Percentiles rank a stretch among this genome's conserved stretches.
Conservation (phyloP, 169 alveolate species). For the Plasmodium gonderi region DNA sequence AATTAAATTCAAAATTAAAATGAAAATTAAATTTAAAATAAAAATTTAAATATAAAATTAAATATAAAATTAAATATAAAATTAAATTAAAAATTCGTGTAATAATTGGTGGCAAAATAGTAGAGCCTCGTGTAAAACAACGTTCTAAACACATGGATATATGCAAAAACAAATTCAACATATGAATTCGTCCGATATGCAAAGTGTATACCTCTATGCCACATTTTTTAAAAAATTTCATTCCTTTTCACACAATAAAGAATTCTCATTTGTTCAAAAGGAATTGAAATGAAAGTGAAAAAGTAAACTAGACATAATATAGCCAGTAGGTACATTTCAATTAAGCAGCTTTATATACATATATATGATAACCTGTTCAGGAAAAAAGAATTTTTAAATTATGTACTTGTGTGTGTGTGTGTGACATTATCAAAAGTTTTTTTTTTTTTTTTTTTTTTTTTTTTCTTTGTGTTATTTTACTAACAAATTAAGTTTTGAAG, state of each 20-base stretch:
- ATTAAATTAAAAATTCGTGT: no score
- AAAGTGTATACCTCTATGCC: conserved; percentile 64
- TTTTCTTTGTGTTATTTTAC: not conserved
- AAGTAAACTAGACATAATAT: not conserved
- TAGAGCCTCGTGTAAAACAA: no score
- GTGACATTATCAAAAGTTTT: not conserved
- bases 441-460: conserved; percentile 1
- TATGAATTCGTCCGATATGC: not conserved
- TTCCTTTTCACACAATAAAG: conserved; percentile 11
- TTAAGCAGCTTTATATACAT: not conserved
- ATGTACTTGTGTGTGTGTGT: not conserved
- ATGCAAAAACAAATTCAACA: not conserved
- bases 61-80: no score
- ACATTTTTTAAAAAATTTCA: conserved; percentile 25
- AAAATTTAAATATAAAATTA: no score
- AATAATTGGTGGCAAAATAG: not conserved
- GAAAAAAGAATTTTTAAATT: not conserved
- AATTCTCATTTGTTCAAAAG: not conserved
- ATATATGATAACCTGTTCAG: not conserved
- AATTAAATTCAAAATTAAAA: no score
- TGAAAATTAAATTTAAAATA: no score
- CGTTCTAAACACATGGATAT: not conserved
- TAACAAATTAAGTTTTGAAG: not conserved
- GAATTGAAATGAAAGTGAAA: not conserved
- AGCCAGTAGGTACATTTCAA: not conserved